These are phyloP conservation scores for Globisporangium ultimum DNA, from an alignment of 352 stramenopile species.

Conservation along the genomic window DNA sequence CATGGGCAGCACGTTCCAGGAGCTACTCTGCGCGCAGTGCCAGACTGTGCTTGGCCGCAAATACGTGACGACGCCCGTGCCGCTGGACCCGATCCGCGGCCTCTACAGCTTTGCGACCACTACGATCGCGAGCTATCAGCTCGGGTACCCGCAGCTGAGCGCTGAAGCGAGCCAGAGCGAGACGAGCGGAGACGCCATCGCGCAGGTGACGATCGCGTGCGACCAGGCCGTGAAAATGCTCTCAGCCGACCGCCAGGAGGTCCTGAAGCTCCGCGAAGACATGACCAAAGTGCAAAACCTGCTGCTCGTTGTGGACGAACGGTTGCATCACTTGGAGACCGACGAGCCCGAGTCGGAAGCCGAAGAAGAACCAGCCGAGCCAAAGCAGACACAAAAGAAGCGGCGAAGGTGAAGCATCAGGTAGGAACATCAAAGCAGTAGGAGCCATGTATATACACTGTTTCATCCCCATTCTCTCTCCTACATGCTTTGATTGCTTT, in stretches of 20 bases:
- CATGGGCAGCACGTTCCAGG: constrained; percentile 65
- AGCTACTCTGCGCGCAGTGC: constrained; percentile 79
- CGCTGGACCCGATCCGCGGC: constrained; percentile 58
- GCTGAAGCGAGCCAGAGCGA: constrained; percentile 10
- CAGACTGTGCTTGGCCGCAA: constrained; percentile 71
- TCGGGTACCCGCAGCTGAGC: constrained; percentile 56
- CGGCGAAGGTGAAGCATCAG: background rate
- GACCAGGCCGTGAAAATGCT: constrained; percentile 33
- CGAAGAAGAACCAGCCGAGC: constrained; percentile 4
- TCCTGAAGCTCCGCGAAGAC: constrained; percentile 54
- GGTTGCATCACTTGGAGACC: constrained; percentile 47
- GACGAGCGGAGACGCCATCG: constrained; percentile 24
- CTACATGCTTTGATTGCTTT: background rate
- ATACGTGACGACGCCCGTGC: constrained; percentile 69
- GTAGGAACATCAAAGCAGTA: background rate
- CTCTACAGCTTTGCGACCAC: constrained; percentile 74
- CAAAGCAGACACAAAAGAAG: too few species aligned
- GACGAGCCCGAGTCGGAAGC: constrained; percentile 44
- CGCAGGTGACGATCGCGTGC: constrained; percentile 25
- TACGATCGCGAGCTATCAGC: constrained; percentile 72
- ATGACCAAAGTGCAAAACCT: constrained; percentile 79
- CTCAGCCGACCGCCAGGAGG: constrained; percentile 42
- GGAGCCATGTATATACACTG: background rate
- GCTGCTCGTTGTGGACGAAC: constrained; percentile 70
- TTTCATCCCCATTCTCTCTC: background rate